Evolutionary conservation across 2,329 filamentous ascomycete species (phyloP).

Genomic region (Pseudomassariella vexata): DNA sequence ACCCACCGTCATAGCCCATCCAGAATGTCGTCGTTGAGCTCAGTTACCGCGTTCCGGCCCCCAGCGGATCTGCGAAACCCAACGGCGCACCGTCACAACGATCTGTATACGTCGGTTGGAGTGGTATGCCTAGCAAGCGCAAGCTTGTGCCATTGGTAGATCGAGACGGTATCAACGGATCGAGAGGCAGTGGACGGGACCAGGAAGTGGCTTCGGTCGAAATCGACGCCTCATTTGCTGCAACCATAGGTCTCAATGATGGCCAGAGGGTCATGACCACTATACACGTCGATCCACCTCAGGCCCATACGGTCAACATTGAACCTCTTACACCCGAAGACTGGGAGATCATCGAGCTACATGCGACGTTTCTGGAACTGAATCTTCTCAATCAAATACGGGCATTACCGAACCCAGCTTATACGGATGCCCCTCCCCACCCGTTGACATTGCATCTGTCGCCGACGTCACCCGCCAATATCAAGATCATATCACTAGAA

Average conservation of each 20-base stretch:
- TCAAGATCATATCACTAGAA: conserved; percentile 76
- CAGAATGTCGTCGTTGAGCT: conserved; percentile 97
- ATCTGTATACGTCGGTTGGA: conserved; percentile 91
- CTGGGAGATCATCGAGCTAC: conserved; percentile 98
- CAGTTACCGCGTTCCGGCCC: conserved; percentile 57
- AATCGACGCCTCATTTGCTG: conserved; percentile 79
- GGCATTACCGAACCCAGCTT: conserved; percentile 81
- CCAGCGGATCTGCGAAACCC: conserved; percentile 33
- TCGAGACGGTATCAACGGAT: conserved; percentile 63
- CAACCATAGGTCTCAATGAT: conserved; percentile 69
- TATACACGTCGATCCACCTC: conserved; percentile 83
- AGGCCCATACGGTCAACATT: conserved; percentile 92
- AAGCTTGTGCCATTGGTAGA: conserved; percentile 67
- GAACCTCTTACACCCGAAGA: conserved; percentile 92
- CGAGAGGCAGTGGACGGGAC: conserved; percentile 56
- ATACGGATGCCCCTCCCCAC: conserved; percentile 56
- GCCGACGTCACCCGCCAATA: conserved; percentile 90
- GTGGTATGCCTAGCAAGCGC: conserved; percentile 92
- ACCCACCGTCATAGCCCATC: no score
- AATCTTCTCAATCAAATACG: conserved; percentile 92
- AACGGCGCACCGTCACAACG: conserved; percentile 45
- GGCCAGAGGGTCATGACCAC: conserved; percentile 69
- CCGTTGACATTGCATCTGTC: conserved; percentile 89
- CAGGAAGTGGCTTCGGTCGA: conserved; percentile 76
- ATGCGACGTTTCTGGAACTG: conserved; percentile 90